phyloP scores from a whole-genome alignment of 495 filamentous ascomycete genomes.

The Hapsidospora chrysogenum region DNA sequence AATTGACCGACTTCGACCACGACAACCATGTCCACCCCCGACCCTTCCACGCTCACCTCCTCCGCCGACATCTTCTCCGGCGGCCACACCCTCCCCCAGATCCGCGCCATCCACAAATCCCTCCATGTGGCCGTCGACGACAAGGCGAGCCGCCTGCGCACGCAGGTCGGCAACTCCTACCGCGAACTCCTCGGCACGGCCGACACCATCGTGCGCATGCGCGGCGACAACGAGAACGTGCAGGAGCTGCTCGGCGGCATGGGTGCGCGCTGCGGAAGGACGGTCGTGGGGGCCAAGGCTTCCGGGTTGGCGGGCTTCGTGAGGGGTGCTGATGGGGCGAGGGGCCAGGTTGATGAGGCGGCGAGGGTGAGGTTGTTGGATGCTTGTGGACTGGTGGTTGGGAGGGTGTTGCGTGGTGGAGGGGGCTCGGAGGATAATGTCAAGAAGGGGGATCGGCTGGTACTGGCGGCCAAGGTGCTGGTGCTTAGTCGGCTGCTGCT shows the following conservation, averaged over 20 bases:
- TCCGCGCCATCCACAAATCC: constrained; percentile 37
- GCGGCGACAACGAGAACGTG: constrained; percentile 53
- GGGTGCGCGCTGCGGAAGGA: constrained; percentile 61
- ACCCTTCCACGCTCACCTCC: constrained; percentile 33
- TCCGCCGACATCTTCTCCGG: constrained; percentile 67
- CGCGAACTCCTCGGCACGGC: constrained; percentile 85
- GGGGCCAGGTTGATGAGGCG: constrained; percentile 20
- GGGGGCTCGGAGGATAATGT: constrained; percentile 22
- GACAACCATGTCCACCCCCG: constrained; percentile 16
- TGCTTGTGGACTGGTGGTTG: constrained; percentile 20
- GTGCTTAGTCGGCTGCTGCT: constrained; percentile 49
- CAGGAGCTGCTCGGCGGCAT: constrained; percentile 54
- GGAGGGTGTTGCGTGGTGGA: constrained; percentile 12
- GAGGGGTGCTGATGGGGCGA: no score
- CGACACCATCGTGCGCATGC: constrained; percentile 83
- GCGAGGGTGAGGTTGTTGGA: constrained; percentile 24
- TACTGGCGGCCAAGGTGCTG: constrained; percentile 64
- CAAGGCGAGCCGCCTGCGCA: constrained; percentile 76
- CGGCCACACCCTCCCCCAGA: constrained; percentile 44
- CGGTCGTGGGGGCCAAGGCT: constrained; percentile 50
- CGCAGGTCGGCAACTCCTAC: constrained; percentile 86
- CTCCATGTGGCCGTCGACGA: constrained; percentile 44
- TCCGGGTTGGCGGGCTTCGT: constrained; percentile 45
- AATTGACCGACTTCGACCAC: not conserved
- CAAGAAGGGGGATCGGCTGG: constrained; percentile 36